Percentiles rank a stretch among this genome's conserved stretches.
Evolutionary conservation across 2,329 filamentous ascomycete genomes (phyloP).

Genomic region (Macrophomina pseudophaseolina): DNA sequence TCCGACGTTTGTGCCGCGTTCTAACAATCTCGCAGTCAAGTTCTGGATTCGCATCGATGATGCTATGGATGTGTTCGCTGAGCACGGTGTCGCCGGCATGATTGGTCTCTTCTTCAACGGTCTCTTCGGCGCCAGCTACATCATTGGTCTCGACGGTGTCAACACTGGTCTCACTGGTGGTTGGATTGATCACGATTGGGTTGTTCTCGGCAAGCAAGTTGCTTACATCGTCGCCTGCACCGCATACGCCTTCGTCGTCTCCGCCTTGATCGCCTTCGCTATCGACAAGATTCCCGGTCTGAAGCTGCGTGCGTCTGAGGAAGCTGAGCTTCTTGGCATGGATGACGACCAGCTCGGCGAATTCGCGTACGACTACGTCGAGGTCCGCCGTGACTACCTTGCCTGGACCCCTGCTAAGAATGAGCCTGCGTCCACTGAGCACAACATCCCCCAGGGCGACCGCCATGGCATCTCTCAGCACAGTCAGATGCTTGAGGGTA

Average conservation of each 20-base stretch:
- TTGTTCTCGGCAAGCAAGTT: slow-evolving; percentile 78
- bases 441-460: slow-evolving; percentile 66
- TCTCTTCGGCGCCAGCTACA: slow-evolving; percentile 75
- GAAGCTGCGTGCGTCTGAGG: slow-evolving; percentile 77
- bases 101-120: slow-evolving; percentile 79
- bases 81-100: slow-evolving; percentile 85
- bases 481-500: slow-evolving; percentile 67
- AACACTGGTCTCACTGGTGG: slow-evolving; percentile 72
- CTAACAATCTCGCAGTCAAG: slow-evolving; percentile 58
- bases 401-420: slow-evolving; percentile 81
- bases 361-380: slow-evolving; percentile 89
- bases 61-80: slow-evolving; percentile 87
- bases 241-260: slow-evolving; percentile 75
- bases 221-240: slow-evolving; percentile 73
- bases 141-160: slow-evolving; percentile 74
- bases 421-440: slow-evolving; percentile 65
- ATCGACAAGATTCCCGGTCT: slow-evolving; percentile 80
- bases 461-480: slow-evolving; percentile 75
- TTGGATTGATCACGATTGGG: slow-evolving; percentile 76
- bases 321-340: slow-evolving; percentile 85
- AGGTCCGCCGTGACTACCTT: slow-evolving; percentile 85
- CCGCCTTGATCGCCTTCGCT: slow-evolving; percentile 72
- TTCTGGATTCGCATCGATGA: slow-evolving; percentile 83
- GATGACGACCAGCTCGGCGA: slow-evolving; percentile 90
- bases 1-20: neutral